phyloP scores from a whole-genome alignment of 2,329 filamentous ascomycete genomes.

The Purpureocillium takamizusanense region DNA sequence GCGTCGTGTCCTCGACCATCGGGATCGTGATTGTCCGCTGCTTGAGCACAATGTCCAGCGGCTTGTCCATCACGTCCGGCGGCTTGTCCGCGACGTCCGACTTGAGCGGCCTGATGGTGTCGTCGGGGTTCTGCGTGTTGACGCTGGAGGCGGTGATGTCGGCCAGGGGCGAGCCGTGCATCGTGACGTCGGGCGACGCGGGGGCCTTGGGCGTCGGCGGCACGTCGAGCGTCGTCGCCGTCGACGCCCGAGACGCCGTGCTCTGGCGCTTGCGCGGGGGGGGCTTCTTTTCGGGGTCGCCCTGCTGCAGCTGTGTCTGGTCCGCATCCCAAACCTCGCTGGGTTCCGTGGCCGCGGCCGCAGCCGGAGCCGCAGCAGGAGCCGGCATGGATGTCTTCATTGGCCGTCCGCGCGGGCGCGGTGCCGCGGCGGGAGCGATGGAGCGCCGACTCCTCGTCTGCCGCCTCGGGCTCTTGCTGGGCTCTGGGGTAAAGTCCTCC shows the following conservation, averaged over 20 bases:
- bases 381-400: conserved; percentile 25
- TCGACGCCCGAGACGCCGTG: conserved; percentile 29
- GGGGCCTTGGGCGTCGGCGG: conserved; percentile 42
- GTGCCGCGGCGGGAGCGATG: conserved; percentile 37
- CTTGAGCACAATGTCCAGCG: conserved; percentile 90
- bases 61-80: conserved; percentile 81
- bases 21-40: conserved; percentile 62
- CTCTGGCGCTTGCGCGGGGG: conserved; percentile 63
- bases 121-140: conserved; percentile 33
- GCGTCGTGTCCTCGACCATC: conserved; percentile 63
- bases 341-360: conserved; percentile 12
- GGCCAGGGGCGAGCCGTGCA: conserved; percentile 50
- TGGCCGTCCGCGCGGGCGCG: conserved; percentile 26
- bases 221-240: conserved; percentile 29
- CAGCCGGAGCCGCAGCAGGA: neutral
- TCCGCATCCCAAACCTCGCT: conserved; percentile 28
- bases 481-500: conserved; percentile 73
- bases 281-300: conserved; percentile 26
- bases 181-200: conserved; percentile 44
- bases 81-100: conserved; percentile 76
- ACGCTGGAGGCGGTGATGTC: conserved; percentile 64
- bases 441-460: conserved; percentile 34
- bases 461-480: conserved; percentile 47
- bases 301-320: conserved; percentile 20
- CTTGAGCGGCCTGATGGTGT: conserved; percentile 57